A percentile compares a stretch with the other conserved stretches of the same genome.
Conservation (phyloP, 768 basidiomycete genomes). For the Sporobolomyces pararoseus region DNA sequence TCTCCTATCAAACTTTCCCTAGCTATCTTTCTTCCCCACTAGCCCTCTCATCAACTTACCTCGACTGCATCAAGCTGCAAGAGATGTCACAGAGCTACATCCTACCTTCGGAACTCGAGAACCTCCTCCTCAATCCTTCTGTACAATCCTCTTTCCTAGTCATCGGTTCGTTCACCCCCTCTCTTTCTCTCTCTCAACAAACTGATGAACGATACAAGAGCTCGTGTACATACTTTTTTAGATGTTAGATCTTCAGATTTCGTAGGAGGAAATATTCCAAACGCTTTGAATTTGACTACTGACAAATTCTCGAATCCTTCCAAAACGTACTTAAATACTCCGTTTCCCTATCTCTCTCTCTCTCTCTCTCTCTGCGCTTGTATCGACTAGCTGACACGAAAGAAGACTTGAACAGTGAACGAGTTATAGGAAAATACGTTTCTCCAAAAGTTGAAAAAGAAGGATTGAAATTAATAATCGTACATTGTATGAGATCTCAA, state of each 20-base stretch:
- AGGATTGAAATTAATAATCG: background rate
- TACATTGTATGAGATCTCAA: constrained; percentile 37
- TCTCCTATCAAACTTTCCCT: background rate
- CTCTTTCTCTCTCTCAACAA: background rate
- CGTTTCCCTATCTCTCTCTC: background rate
- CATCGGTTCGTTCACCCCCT: background rate
- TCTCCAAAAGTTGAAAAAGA: background rate
- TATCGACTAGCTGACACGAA: background rate
- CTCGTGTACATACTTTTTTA: background rate
- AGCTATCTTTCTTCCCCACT: background rate
- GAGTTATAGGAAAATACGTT: constrained; percentile 6
- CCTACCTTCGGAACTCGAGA: background rate
- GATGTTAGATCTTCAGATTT: constrained; percentile 32
- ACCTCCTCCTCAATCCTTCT: background rate
- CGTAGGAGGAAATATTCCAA: constrained; percentile 21
- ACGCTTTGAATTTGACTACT: constrained; percentile 25
- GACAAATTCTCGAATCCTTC: constrained; percentile 7
- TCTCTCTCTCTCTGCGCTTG: background rate
- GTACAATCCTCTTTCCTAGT: background rate
- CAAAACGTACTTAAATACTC: constrained; percentile 1
- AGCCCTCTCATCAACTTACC: background rate
- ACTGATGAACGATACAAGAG: background rate
- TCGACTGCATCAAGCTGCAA: background rate
- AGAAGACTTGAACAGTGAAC: background rate
- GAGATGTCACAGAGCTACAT: background rate